Percentiles rank a stretch among this genome's conserved stretches.
Evolutionary conservation across 495 filamentous ascomycete species (phyloP).

Genomic region (Astrothelium subdiscretum): DNA sequence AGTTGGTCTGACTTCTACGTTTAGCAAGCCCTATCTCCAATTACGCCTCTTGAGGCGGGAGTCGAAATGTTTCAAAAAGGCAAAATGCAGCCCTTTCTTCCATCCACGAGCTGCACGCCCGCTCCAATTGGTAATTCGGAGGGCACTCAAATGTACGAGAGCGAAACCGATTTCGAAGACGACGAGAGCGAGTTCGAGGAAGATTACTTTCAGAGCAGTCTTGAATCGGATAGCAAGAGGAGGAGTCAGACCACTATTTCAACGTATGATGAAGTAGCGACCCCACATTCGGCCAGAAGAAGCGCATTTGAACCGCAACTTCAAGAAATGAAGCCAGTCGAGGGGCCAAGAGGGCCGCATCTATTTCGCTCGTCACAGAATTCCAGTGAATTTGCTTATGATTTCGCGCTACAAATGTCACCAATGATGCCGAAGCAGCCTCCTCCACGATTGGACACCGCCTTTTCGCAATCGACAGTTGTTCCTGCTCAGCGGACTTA

Average conservation of each 20-base stretch:
- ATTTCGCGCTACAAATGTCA: conserved; percentile 48
- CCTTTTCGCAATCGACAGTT: conserved; percentile 17
- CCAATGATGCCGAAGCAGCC: conserved; percentile 38
- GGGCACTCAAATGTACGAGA: conserved; percentile 54
- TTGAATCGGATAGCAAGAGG: conserved; percentile 49
- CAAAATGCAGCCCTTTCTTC: conserved; percentile 26
- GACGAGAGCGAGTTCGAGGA: conserved; percentile 42
- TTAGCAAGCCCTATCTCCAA: conserved; percentile 27
- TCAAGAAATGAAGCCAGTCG: conserved; percentile 45
- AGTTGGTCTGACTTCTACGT: not conserved
- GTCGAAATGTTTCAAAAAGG: conserved; percentile 36
- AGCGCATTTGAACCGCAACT: conserved; percentile 34
- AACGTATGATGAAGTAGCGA: conserved; percentile 62
- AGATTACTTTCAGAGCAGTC: conserved; percentile 51
- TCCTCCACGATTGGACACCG: conserved; percentile 21
- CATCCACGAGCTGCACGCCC: conserved; percentile 9
- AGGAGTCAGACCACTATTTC: conserved; percentile 64
- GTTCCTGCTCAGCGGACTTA: conserved; percentile 11
- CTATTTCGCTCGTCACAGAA: conserved; percentile 57
- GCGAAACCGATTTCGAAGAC: conserved; percentile 56
- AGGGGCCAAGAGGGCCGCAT: conserved; percentile 77
- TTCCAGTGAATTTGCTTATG: conserved; percentile 45
- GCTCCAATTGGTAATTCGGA: conserved; percentile 43
- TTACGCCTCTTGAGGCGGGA: conserved; percentile 31
- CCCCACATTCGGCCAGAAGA: conserved; percentile 44